Evolutionary conservation across 2,329 filamentous ascomycete species (phyloP), one percentile per base, ranked within the genome.

Genomic region (Endoconidiophora polonica): DNA sequence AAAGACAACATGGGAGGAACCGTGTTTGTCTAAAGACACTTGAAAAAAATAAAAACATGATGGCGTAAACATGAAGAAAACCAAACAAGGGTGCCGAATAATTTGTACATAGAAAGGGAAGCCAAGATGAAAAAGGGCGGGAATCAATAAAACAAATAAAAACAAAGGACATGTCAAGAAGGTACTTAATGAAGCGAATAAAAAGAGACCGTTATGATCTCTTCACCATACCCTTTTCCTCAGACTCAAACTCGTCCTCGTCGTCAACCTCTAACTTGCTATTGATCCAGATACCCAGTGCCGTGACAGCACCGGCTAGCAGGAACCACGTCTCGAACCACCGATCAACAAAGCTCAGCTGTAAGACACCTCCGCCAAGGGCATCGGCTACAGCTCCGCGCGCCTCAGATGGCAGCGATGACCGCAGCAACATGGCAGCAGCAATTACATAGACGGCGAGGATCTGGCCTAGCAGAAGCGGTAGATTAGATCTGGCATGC

Each of bases 261-360:
- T 78, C 77, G 44, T 80, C 76, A 55, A 24, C 23, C 4, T 70
- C 70, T 2, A 61, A 62, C 42, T 59, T 58, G 23, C 66, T 64
- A 0, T 64, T 66, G 3, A 87, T 61, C 71, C 81, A 84, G 20
- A 93, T 78, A 0, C 83, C 85, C n/a, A 74, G 59, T 1, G 72
- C 78, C 1, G 86, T 91, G 10, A 73, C 59, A 0, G 70, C 66
- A 54, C 79, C 82, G 4, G 81, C 81, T 2, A 79, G 61, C 50
- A 94, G 63, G 62, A 93, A 94, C 80, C 86, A 90, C 5, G 77
- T 79, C 62, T 94, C 86, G 57, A 94, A 94, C 86, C 86, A 94
- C 26, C 76, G 71, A 58, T 93, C 64, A 7, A 66, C 69, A 51
- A 75, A 73, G 5, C 64, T 64, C 6, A 71, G 68, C 46, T 66